Conservation (phyloP, 108 stramenopile genomes). For the Chaetoceros muelleri region DNA sequence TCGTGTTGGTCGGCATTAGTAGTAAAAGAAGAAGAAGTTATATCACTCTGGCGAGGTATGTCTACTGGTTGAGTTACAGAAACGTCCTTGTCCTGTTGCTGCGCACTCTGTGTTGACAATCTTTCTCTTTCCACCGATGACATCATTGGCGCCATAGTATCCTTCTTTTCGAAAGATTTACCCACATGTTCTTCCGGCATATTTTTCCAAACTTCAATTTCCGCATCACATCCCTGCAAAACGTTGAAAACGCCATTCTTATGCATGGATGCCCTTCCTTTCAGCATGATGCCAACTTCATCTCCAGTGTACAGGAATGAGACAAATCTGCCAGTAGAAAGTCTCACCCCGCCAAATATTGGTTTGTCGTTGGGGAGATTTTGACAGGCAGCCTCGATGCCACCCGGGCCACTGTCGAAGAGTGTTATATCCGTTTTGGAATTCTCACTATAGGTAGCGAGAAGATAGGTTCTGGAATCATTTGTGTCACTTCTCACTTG, state of each 20-base stretch:
- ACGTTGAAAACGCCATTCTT: slow-evolving; percentile 87
- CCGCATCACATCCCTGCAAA: slow-evolving; percentile 65
- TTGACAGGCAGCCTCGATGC: slow-evolving; percentile 38
- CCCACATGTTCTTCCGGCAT: slow-evolving; percentile 35
- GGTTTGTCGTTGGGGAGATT: slow-evolving; percentile 29
- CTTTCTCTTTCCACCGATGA: too few relatives aligned
- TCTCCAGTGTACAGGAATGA: slow-evolving; percentile 61
- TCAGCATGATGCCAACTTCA: slow-evolving; percentile 43
- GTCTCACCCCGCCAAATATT: slow-evolving; percentile 56
- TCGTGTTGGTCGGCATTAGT: too few relatives aligned
- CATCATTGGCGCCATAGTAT: neutral
- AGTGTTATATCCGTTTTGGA: slow-evolving; percentile 71
- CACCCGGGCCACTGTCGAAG: slow-evolving; percentile 50
- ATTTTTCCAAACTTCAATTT: slow-evolving; percentile 63
- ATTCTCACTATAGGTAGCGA: slow-evolving; percentile 55
- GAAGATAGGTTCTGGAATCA: slow-evolving; percentile 53
- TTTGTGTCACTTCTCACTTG: slow-evolving; percentile 60
- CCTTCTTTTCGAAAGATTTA: neutral
- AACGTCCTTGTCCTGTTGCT: neutral
- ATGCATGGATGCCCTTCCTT: slow-evolving; percentile 70
- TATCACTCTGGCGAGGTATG: neutral
- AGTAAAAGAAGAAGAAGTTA: neutral
- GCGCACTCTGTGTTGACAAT: neutral
- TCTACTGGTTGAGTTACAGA: neutral
- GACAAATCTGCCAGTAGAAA: slow-evolving; percentile 53